phyloP scores from a whole-genome alignment of 2,329 filamentous ascomycete genomes.

The Claviceps cyperi region DNA sequence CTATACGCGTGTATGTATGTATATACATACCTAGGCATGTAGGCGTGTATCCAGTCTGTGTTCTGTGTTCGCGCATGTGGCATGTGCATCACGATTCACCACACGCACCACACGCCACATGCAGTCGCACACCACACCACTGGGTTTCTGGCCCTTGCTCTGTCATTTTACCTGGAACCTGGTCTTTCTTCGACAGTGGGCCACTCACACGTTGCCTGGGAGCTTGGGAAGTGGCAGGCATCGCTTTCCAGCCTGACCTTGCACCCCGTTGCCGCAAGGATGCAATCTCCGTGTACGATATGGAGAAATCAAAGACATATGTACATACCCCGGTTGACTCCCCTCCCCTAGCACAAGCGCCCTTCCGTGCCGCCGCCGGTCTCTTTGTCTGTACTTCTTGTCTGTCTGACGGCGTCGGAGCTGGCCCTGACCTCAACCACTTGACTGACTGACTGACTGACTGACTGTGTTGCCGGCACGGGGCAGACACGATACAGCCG shows the following conservation, averaged over 20 bases:
- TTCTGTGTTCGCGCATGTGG: too few relatives aligned
- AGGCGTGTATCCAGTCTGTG: too few relatives aligned
- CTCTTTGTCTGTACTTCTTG: too few relatives aligned
- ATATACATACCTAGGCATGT: too few relatives aligned
- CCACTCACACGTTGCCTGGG: background rate
- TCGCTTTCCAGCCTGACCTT: background rate
- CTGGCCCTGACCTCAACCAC: background rate
- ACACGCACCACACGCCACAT: too few relatives aligned
- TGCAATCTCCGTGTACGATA: constrained; percentile 1
- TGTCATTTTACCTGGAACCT: background rate
- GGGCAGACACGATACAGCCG: constrained; percentile 9
- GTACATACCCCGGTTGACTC: constrained; percentile 4
- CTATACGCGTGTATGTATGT: too few relatives aligned
- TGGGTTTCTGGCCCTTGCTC: constrained; percentile 3
- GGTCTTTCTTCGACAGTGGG: background rate
- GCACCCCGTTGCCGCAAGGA: background rate
- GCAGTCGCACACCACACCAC: constrained; percentile 7
- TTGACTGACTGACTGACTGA: too few relatives aligned
- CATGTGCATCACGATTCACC: too few relatives aligned
- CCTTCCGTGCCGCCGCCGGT: too few relatives aligned
- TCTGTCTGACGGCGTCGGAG: constrained; percentile 3
- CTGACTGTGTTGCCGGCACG: background rate
- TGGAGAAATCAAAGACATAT: constrained; percentile 6
- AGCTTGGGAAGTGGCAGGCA: too few relatives aligned
- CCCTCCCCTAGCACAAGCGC: constrained; percentile 1